Evolutionary conservation across 73 alveolate genomes (phyloP).

Genomic region (Blepharisma japonicum): DNA sequence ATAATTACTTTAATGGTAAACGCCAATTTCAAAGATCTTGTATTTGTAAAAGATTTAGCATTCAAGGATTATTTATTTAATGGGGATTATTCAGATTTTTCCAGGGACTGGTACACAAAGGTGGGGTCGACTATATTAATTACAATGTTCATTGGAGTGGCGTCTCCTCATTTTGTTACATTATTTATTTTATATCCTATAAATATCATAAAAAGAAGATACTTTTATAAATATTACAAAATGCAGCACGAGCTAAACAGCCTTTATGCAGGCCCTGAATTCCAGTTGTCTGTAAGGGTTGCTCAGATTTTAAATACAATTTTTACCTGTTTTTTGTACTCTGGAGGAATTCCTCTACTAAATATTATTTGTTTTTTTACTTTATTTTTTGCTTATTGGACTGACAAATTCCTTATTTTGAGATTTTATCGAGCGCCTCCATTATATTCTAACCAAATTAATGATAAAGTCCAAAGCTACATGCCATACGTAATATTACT

Average conservation of each 20-base stretch:
- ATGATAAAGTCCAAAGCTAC: not conserved
- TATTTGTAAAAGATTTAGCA: not conserved
- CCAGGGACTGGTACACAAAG: constrained; percentile 12
- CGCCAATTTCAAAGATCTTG: not conserved
- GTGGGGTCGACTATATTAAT: constrained; percentile 5
- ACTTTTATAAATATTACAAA: not conserved
- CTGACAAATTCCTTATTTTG: constrained; percentile 23
- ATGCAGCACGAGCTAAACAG: constrained; percentile 1
- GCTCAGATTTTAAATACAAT: not conserved
- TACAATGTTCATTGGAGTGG: not conserved
- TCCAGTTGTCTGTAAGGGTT: not conserved
- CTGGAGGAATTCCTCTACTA: constrained; percentile 32
- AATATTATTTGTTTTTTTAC: not conserved
- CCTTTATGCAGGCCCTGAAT: constrained; percentile 5
- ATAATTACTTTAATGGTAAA: not conserved
- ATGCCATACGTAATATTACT: constrained; percentile 27
- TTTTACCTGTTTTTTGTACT: not conserved
- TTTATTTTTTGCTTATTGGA: constrained; percentile 13
- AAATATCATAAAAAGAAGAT: not conserved
- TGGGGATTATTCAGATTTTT: constrained; percentile 23
- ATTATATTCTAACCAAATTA: not conserved
- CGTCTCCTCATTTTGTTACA: constrained; percentile 15
- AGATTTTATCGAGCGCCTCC: constrained; percentile 10
- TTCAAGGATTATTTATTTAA: not conserved
- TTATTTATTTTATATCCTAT: not conserved